Evolutionary conservation across 139 green algal species (phyloP).

Genomic region (Raphidocelis subcapitata): DNA sequence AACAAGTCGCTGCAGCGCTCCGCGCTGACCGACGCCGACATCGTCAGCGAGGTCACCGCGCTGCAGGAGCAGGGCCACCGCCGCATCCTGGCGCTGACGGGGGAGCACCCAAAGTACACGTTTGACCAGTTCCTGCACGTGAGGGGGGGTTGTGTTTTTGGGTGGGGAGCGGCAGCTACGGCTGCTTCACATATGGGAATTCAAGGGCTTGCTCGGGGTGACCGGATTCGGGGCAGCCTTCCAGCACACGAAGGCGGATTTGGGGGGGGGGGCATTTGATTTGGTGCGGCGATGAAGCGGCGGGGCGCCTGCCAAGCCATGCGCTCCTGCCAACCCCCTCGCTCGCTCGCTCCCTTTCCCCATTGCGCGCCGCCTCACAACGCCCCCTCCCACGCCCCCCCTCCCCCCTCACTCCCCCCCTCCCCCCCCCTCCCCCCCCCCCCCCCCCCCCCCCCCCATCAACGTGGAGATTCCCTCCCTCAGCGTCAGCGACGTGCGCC

Average conservation of each 20-base stretch:
- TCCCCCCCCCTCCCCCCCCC: too few species aligned
- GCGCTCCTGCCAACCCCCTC: too few species aligned
- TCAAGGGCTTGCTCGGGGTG: too few species aligned
- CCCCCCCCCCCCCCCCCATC: slow-evolving; percentile 20
- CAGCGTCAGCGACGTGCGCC: slow-evolving; percentile 65
- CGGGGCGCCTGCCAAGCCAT: too few species aligned
- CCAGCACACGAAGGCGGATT: neutral
- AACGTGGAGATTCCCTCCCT: slow-evolving; percentile 78
- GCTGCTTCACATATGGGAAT: too few species aligned
- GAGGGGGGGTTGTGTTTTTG: too few species aligned
- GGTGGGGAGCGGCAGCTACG: neutral
- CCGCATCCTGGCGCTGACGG: slow-evolving; percentile 67
- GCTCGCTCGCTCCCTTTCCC: too few species aligned
- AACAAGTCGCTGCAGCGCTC: slow-evolving; percentile 61
- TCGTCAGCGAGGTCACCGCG: slow-evolving; percentile 53
- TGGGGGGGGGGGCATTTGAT: neutral
- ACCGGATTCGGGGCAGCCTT: too few species aligned
- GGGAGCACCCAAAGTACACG: slow-evolving; percentile 69
- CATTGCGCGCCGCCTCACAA: neutral
- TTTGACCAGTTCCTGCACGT: slow-evolving; percentile 68
- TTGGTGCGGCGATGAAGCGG: too few species aligned
- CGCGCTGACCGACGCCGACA: slow-evolving; percentile 40
- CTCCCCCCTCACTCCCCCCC: neutral
- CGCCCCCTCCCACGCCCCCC: neutral
- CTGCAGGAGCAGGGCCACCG: slow-evolving; percentile 64